A percentile compares a stretch with the other conserved stretches of the same genome.
phyloP scores from a whole-genome alignment of 2,329 filamentous ascomycete species.

The Bipolaris victoriae region DNA sequence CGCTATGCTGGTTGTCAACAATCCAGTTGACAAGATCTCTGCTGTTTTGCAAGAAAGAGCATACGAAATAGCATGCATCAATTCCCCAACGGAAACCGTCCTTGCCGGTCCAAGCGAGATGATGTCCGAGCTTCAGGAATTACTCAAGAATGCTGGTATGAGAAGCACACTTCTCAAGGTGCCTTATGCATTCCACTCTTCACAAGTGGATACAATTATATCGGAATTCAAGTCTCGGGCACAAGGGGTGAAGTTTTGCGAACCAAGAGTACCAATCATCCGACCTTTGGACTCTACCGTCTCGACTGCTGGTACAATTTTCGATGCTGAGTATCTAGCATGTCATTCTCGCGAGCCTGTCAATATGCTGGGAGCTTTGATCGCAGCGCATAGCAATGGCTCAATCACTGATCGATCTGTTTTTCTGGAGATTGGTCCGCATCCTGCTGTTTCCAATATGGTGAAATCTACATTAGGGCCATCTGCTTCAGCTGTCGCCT shows the following conservation, averaged over 20 bases:
- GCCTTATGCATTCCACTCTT: background rate
- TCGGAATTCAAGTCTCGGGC: background rate
- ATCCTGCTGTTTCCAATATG: conserved; percentile 13
- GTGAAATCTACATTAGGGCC: conserved; percentile 32
- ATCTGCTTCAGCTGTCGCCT: conserved; percentile 5
- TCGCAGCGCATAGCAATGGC: conserved; percentile 25
- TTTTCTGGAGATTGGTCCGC: conserved; percentile 25
- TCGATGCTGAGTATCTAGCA: conserved; percentile 24
- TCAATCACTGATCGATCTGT: conserved; percentile 24
- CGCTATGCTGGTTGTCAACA: conserved; percentile 37
- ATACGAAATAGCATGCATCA: background rate
- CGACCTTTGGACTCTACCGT: conserved; percentile 54
- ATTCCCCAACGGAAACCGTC: background rate
- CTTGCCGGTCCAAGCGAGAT: background rate
- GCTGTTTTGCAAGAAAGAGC: background rate
- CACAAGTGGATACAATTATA: background rate
- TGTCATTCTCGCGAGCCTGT: conserved; percentile 49
- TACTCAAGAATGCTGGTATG: background rate
- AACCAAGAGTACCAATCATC: conserved; percentile 48
- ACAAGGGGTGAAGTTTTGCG: conserved; percentile 6
- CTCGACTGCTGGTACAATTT: conserved; percentile 44
- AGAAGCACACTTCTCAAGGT: background rate
- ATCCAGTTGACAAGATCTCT: background rate
- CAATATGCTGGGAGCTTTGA: conserved; percentile 54
- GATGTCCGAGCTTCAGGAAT: background rate